Evolutionary conservation across 257 asterid genomes (phyloP), one percentile per base, ranked within the genome.

Genomic region (Rauvolfia tetraphylla): DNA sequence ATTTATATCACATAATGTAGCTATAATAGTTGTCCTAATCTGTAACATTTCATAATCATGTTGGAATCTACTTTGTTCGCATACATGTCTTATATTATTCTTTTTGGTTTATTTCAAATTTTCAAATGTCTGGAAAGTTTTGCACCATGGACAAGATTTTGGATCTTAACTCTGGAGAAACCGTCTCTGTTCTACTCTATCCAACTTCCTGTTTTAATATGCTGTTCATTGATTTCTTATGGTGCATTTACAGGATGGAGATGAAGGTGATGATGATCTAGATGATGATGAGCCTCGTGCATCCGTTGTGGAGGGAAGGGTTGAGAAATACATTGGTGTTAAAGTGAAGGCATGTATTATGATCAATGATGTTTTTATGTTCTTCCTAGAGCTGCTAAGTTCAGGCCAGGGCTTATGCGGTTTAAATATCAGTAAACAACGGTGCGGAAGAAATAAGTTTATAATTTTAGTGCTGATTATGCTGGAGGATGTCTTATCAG

Each of bases 281-380:
- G 99, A 92, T 78, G 99, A 95, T 38, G 98, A 93, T 76, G 98
- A 86, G 73, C 93, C 96, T 71, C 94, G 84, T 78, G 85, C 92
- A 71, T 85, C 86, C 44, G 96, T 87, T 65, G 79, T 77, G 33
- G 99, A 87, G 86, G 98, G 97, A 71, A 90, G 99, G 86, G 87
- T 95, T 78, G 99, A 95, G 89, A 95, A 95, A 80, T 95, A 95
- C 87, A 84, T 84, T 69, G 99, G 98, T 76, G 99, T 95, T 77
- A 93, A 93, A 95, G 99, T 95, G 89, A 95, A 93, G 96, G 99
- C 78, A 86, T 78, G 91, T 68, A 75, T 66, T 51, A 6, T 14
- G 33, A 36, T 51, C 58, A 25, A 9, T 39, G 46, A 44, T 54
- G 27, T 41, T 48, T 41, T 48, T 38, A 20, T 39, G 3, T 29